These are phyloP conservation scores for Phragmites australis DNA, from an alignment of 176 grass and related monocot species.

Conservation along the genomic window DNA sequence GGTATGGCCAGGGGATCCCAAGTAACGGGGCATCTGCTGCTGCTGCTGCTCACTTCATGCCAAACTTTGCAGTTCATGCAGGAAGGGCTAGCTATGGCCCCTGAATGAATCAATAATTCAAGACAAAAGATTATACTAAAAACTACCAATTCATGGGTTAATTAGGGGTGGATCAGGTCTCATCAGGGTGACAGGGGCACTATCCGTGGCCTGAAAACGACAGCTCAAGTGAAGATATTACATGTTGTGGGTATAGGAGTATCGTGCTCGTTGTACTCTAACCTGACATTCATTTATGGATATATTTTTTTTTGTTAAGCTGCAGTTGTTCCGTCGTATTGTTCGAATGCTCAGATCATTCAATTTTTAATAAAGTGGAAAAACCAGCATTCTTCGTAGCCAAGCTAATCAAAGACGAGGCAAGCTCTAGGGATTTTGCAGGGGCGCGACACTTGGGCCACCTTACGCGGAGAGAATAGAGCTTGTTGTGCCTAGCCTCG, in stretches of 20 bases:
- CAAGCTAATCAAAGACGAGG: too few species aligned
- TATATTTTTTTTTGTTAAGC: neutral
- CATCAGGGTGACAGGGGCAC: neutral
- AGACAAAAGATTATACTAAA: neutral
- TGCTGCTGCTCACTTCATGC: slow-evolving; percentile 43
- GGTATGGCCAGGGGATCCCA: slow-evolving; percentile 48
- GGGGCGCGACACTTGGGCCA: too few species aligned
- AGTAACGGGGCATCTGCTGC: slow-evolving; percentile 30
- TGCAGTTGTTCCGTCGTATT: neutral
- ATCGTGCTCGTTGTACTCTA: neutral
- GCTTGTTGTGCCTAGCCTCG: too few species aligned
- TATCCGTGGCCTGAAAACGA: slow-evolving; percentile 8
- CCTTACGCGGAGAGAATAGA: too few species aligned
- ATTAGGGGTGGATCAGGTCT: slow-evolving; percentile 1
- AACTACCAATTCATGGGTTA: neutral
- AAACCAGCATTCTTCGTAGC: too few species aligned
- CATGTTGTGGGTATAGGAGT: neutral
- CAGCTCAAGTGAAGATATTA: neutral
- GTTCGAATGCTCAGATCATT: neutral
- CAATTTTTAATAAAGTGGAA: too few species aligned
- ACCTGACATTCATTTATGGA: slow-evolving; percentile 8
- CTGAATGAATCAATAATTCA: slow-evolving; percentile 33
- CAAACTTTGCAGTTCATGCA: slow-evolving; percentile 53
- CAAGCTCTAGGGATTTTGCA: too few species aligned
- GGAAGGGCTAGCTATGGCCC: slow-evolving; percentile 58